Base-by-base conservation (phyloP, 2,329 filamentous ascomycete species). In the Fusarium sp. region DNA sequence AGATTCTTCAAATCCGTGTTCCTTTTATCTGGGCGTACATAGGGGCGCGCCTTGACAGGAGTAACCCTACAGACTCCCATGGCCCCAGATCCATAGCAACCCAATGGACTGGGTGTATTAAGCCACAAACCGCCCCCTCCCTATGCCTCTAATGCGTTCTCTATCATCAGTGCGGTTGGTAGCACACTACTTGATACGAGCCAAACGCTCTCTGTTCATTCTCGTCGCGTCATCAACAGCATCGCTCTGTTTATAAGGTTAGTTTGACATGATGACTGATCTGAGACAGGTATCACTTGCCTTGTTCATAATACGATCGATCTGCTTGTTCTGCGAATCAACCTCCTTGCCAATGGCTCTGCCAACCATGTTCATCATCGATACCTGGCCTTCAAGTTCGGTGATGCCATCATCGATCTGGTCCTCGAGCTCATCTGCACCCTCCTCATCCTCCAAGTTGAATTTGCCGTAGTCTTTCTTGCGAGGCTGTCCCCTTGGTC, bases 191-290 rank as follows among this genome's bases (percentile, higher is more conserved):
- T 78, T 82, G 62, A 91, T 90, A 52, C 91, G 87, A 75, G 92
- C 89, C 79, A 94, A 79, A 73, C 89, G 88, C 75, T 91, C 89
- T 70, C 92, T 87, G 84, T 95, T 95, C 87, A 94, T 90, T 62
- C 90, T 89, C 75, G 95, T 93, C 77, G 92, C 89, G 72, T 95
- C 92, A 79, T 94, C 92, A 72, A 97, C 93, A 73, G 86, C 88
- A 78, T 97, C 94, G 82, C 91, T 95, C 93, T 94, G 79, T 57
- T 56, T 47, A 11, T 37, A 46, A 27, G 34, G 65, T 83, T 77
- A 84, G 79, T 43, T 56, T 23, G 28, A 34, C 30, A 31, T 39
- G 30, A 30, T 34, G 15, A 34, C 10, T 23, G 52, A 27, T 5
- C 7, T 12, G 31, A 47, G 30, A 31, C 36, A 50, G 52, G 16